Conservation (phyloP, 2,329 filamentous ascomycete species). For the Botryotinia convoluta region DNA sequence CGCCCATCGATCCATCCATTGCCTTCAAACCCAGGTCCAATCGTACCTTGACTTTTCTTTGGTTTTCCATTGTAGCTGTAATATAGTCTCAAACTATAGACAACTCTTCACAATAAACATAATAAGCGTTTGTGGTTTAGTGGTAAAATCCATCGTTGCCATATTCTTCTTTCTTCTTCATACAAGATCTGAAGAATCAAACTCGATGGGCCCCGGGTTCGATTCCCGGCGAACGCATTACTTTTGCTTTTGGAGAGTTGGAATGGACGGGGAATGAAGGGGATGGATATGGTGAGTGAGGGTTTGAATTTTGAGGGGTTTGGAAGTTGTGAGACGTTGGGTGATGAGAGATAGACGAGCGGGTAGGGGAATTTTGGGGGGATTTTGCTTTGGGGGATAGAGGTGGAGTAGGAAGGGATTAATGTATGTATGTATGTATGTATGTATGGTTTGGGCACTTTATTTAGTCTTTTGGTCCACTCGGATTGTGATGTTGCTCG, state of each 20-base stretch:
- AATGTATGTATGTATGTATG: background rate
- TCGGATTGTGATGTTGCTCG: background rate
- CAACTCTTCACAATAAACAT: too few species aligned
- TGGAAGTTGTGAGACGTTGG: background rate
- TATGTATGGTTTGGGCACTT: background rate
- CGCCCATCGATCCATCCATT: too few species aligned
- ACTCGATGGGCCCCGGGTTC: background rate
- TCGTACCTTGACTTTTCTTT: too few species aligned
- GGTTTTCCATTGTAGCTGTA: accelerated
- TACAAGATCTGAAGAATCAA: too few species aligned
- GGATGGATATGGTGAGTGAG: background rate
- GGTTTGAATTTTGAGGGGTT: background rate
- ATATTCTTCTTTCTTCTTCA: background rate
- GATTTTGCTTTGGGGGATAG: background rate
- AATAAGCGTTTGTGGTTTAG: constrained; percentile 23
- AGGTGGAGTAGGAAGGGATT: background rate
- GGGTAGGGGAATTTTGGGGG: background rate
- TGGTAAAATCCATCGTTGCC: constrained; percentile 26
- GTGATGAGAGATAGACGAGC: background rate
- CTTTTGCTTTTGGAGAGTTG: too few species aligned
- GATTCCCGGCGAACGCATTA: background rate
- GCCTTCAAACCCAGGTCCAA: too few species aligned
- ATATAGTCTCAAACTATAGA: accelerated
- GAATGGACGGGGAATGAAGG: too few species aligned
- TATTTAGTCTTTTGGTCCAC: background rate